Conservation (phyloP, 2,329 filamentous ascomycete species). For the Cyphellophora europaea region DNA sequence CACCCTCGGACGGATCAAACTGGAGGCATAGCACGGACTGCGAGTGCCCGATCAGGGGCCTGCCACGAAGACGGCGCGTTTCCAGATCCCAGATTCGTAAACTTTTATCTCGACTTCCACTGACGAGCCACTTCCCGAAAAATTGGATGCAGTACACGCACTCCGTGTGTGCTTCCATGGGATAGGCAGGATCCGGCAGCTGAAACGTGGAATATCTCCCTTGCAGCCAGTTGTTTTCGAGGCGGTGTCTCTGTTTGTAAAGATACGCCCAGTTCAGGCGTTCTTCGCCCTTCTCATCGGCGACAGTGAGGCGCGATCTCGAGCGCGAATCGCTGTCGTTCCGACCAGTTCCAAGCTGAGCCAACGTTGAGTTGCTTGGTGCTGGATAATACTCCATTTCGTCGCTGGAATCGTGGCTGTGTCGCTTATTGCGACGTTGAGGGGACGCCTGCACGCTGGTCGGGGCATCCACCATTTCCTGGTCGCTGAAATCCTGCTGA, state of each 20-base stretch:
- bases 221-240: constrained; percentile 87
- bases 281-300: constrained; percentile 24
- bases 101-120: constrained; percentile 80
- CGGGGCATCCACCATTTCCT: constrained; percentile 31
- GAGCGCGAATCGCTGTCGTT: neutral
- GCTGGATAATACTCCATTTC: constrained; percentile 14
- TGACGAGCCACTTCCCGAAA: constrained; percentile 75
- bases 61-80: constrained; percentile 64
- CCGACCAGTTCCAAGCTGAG: neutral
- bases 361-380: neutral
- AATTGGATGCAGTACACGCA: constrained; percentile 96
- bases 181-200: constrained; percentile 72
- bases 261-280: constrained; percentile 88
- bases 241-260: constrained; percentile 72
- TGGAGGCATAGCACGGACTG: constrained; percentile 92
- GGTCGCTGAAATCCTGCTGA: constrained; percentile 29
- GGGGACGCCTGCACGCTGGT: constrained; percentile 12
- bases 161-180: constrained; percentile 75
- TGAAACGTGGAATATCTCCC: constrained; percentile 80
- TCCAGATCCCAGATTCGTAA: constrained; percentile 86
- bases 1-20: constrained; percentile 77
- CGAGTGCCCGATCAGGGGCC: constrained; percentile 65
- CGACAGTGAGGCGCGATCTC: constrained; percentile 21
- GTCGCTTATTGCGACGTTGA: constrained; percentile 15
- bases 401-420: constrained; percentile 13